Evolutionary conservation across 805 yeast genomes (phyloP).

Genomic region (Candida ficus): DNA sequence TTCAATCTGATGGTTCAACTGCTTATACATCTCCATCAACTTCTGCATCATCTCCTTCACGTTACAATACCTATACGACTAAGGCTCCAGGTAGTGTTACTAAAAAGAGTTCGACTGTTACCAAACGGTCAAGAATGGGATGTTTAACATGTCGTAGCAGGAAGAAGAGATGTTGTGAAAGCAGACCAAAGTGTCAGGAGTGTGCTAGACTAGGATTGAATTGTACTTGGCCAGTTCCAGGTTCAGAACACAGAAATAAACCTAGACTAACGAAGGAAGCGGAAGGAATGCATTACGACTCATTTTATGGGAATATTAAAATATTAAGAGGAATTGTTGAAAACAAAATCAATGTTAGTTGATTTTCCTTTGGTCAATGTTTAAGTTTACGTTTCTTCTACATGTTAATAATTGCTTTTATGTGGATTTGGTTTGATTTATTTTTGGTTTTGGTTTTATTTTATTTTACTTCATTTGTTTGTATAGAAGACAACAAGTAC

Average conservation of each 20-base stretch:
- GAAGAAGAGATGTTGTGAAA: constrained; percentile 75
- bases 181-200: constrained; percentile 60
- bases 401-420: too few species aligned
- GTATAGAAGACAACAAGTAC: too few species aligned
- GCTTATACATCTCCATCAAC: constrained; percentile 1
- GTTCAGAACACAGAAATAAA: constrained; percentile 39
- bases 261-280: constrained; percentile 44
- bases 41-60: not conserved
- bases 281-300: constrained; percentile 51
- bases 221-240: constrained; percentile 75
- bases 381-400: too few species aligned
- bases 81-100: constrained; percentile 8
- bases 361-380: too few species aligned
- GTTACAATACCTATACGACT: not conserved
- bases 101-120: constrained; percentile 9
- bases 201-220: constrained; percentile 58
- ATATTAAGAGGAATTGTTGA: constrained; percentile 62
- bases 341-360: constrained; percentile 25
- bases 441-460: not conserved
- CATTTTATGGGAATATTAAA: constrained; percentile 52
- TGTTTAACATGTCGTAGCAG: constrained; percentile 75
- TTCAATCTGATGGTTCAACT: not conserved
- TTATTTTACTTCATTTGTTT: too few species aligned
- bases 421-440: too few species aligned
- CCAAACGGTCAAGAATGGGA: constrained; percentile 58